Percentiles rank a stretch among this genome's conserved stretches.
Evolutionary conservation across 139 green algal species (phyloP).

Genomic region (Coelastrella sp.): DNA sequence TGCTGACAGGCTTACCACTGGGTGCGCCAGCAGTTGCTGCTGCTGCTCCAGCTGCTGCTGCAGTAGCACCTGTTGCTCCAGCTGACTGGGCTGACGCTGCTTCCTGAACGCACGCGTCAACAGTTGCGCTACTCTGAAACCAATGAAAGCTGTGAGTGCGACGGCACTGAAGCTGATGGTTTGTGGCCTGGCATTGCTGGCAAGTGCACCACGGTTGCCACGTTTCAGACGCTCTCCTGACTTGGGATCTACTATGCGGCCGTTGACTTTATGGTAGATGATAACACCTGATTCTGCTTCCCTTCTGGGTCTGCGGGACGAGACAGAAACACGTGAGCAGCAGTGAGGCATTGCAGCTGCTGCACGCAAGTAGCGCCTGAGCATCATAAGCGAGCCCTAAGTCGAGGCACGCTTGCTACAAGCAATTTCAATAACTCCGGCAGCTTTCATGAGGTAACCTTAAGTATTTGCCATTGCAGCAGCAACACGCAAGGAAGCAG

Average conservation of each 20-base stretch:
- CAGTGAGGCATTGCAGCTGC: background rate
- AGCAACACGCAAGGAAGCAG: background rate
- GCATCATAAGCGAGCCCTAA: no score
- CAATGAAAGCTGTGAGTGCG: slow-evolving; percentile 36
- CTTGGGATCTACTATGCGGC: background rate
- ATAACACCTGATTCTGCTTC: background rate
- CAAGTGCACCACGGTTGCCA: background rate
- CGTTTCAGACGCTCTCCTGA: slow-evolving; percentile 13
- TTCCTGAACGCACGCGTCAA: slow-evolving; percentile 1
- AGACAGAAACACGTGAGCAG: background rate
- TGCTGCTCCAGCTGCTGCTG: slow-evolving; percentile 20
- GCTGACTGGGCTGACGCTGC: background rate
- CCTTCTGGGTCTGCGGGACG: background rate
- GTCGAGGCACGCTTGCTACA: no score
- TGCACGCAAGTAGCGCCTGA: background rate
- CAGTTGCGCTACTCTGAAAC: slow-evolving; percentile 40
- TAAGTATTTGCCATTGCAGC: background rate
- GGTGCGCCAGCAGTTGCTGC: background rate
- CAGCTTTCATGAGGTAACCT: no score
- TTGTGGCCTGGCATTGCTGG: background rate
- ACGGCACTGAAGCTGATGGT: slow-evolving; percentile 36
- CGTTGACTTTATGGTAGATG: slow-evolving; percentile 39
- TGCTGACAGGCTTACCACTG: slow-evolving; percentile 6
- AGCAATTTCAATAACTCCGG: no score
- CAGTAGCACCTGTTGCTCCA: background rate